These are phyloP conservation scores for Paecilomyces niveus DNA, from an alignment of 2,329 filamentous ascomycete genomes.

Conservation along the genomic window DNA sequence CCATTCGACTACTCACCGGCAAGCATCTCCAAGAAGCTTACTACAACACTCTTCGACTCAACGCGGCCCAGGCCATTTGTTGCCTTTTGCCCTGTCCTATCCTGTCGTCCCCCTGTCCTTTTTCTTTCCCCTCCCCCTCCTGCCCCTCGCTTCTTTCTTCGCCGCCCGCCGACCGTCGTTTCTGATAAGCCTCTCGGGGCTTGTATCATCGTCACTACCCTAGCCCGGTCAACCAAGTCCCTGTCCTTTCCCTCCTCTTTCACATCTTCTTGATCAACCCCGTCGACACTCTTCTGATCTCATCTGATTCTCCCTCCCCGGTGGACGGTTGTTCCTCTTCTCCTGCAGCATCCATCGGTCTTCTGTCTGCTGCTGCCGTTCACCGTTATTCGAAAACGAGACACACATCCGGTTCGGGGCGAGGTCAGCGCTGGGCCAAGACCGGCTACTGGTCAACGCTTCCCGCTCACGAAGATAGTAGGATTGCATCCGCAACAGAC, in stretches of 20 bases:
- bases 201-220: slow-evolving; percentile 18
- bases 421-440: background rate
- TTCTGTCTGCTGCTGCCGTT: slow-evolving; percentile 6
- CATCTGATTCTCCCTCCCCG: background rate
- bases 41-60: background rate
- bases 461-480: background rate
- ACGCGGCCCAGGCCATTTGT: background rate
- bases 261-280: background rate
- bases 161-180: slow-evolving; percentile 17
- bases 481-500: background rate
- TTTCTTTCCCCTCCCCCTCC: slow-evolving; percentile 2
- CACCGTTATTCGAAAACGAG: background rate
- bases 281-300: background rate
- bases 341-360: slow-evolving; percentile 5
- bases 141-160: slow-evolving; percentile 14
- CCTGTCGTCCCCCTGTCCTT: background rate
- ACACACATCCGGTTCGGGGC: background rate
- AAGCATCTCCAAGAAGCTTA: no score
- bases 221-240: slow-evolving; percentile 3
- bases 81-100: background rate
- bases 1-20: background rate
- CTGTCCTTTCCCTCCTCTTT: slow-evolving; percentile 3
- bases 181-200: slow-evolving; percentile 27
- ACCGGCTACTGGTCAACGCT: background rate
- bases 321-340: slow-evolving; percentile 1